phyloP scores from a whole-genome alignment of 768 basidiomycete species.

The Auriscalpium vulgare region DNA sequence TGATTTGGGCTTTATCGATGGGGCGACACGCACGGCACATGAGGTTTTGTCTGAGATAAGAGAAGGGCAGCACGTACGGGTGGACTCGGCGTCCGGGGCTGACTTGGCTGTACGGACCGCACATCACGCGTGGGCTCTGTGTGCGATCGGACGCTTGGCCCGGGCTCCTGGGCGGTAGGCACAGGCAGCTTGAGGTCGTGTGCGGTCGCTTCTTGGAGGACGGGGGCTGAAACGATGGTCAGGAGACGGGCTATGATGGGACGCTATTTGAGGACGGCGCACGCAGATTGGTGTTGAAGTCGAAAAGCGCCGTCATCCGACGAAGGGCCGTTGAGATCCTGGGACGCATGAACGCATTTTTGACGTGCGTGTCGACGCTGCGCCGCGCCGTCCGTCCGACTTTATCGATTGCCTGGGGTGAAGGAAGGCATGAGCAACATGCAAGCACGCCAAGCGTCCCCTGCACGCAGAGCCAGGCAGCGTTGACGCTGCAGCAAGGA shows the following conservation, averaged over 20 bases:
- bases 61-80: background rate
- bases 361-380: conserved; percentile 62
- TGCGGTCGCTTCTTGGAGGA: conserved; percentile 37
- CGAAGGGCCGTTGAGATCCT: conserved; percentile 58
- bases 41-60: too few species aligned
- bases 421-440: too few species aligned
- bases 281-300: conserved; percentile 61
- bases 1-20: background rate
- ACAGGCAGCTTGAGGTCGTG: conserved; percentile 31
- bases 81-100: background rate
- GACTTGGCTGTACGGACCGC: too few species aligned
- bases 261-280: too few species aligned
- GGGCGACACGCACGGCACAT: background rate
- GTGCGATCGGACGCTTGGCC: too few species aligned
- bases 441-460: too few species aligned
- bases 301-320: conserved; percentile 66
- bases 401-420: conserved; percentile 55
- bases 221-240: conserved; percentile 34
- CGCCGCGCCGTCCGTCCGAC: conserved; percentile 62
- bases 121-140: too few species aligned
- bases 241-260: background rate
- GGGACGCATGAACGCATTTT: conserved; percentile 62
- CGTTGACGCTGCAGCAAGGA: background rate
- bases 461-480: too few species aligned
- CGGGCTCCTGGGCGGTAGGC: too few species aligned